A percentile compares a stretch with the other conserved stretches of the same genome.
These are phyloP conservation scores for Sparassis latifolia DNA, from an alignment of 1,284 basidiomycete genomes.

Conservation along the genomic window DNA sequence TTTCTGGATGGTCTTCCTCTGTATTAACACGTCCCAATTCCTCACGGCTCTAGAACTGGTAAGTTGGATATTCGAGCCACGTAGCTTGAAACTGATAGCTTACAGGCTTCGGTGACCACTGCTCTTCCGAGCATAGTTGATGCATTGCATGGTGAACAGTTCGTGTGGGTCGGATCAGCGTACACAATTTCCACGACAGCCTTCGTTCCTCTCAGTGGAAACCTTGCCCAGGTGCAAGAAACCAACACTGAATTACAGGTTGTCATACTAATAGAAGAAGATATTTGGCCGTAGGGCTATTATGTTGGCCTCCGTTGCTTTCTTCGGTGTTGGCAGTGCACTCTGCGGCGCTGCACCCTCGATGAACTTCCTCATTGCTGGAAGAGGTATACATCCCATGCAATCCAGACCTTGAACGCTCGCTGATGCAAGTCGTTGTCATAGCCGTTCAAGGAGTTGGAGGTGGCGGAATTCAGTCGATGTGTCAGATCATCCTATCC, in stretches of 20 bases:
- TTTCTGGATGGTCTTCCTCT: conserved; percentile 14
- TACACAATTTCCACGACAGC: conserved; percentile 24
- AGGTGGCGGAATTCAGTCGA: conserved; percentile 36
- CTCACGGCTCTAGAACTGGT: conserved; percentile 11
- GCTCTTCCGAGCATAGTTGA: conserved; percentile 26
- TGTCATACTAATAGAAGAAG: not conserved
- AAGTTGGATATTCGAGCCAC: not conserved
- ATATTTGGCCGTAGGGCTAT: conserved; percentile 10
- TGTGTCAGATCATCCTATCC: conserved; percentile 17
- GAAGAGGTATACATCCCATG: not conserved
- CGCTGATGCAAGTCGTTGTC: not conserved
- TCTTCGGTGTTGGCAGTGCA: conserved; percentile 9
- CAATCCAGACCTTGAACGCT: not conserved
- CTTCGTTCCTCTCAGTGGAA: conserved; percentile 21
- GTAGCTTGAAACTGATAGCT: not conserved
- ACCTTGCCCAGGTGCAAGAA: conserved; percentile 14
- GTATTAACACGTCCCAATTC: conserved; percentile 5
- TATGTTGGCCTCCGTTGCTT: conserved; percentile 4
- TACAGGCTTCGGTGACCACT: conserved; percentile 23
- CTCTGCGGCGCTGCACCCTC: conserved; percentile 31
- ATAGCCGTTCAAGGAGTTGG: conserved; percentile 33
- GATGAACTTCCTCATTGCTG: not conserved
- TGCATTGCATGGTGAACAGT: conserved; percentile 22
- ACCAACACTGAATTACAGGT: too few relatives aligned
- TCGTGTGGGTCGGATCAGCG: conserved; percentile 24